Conservation (phyloP, 1,284 basidiomycete species). For the Cerioporus squamosus region DNA sequence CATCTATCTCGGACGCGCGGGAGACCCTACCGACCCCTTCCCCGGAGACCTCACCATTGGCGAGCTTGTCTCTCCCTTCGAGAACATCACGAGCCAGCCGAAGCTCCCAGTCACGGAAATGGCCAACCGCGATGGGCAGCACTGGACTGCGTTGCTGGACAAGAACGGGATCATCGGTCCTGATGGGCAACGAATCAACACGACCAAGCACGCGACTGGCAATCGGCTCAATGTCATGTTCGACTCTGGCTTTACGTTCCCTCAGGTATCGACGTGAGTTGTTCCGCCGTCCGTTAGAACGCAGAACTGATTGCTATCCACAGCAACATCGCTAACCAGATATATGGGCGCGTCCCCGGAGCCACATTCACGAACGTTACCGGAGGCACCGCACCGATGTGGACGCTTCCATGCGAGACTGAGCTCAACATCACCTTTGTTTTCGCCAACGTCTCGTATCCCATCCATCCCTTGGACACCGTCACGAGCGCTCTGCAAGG, state of each 20-base stretch:
- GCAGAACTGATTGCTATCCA: background rate
- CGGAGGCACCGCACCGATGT: constrained; percentile 49
- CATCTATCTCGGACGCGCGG: constrained; percentile 43
- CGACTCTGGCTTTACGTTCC: constrained; percentile 71
- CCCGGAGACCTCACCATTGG: constrained; percentile 45
- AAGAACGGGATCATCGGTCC: constrained; percentile 42
- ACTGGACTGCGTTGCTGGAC: constrained; percentile 43
- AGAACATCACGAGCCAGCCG: constrained; percentile 40
- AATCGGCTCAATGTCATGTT: constrained; percentile 60
- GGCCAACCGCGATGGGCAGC: constrained; percentile 33
- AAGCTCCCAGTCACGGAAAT: constrained; percentile 34
- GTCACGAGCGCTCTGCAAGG: constrained; percentile 37
- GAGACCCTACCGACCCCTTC: constrained; percentile 36
- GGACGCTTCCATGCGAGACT: constrained; percentile 60
- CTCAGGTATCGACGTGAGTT: constrained; percentile 60
- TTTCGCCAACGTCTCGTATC: constrained; percentile 54
- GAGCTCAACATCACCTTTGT: constrained; percentile 67
- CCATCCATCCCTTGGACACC: constrained; percentile 67
- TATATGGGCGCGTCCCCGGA: constrained; percentile 56
- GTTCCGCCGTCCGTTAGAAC: constrained; percentile 1
- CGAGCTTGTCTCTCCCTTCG: constrained; percentile 35
- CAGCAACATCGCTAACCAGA: constrained; percentile 56
- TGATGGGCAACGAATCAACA: constrained; percentile 48
- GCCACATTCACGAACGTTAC: constrained; percentile 51
- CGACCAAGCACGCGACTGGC: constrained; percentile 44